Percentiles rank a stretch among this genome's conserved stretches.
phyloP scores from a whole-genome alignment of 257 asterid genomes.

The Ocimum tenuiflorum region DNA sequence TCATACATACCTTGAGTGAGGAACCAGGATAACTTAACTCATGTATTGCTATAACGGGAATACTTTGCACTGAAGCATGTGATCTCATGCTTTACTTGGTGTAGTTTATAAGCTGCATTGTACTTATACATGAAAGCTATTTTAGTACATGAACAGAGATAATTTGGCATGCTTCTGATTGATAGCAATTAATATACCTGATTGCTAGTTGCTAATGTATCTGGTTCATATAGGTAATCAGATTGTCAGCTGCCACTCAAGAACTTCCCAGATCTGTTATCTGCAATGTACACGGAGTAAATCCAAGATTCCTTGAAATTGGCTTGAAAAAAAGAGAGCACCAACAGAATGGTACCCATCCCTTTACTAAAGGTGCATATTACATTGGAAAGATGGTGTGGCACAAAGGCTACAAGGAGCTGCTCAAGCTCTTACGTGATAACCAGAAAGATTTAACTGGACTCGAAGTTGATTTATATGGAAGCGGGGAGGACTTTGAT shows the following conservation, averaged over 20 bases:
- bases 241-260: constrained; percentile 98
- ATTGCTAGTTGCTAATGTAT: constrained; percentile 21
- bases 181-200: constrained; percentile 5
- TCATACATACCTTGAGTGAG: not conserved
- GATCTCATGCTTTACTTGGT: constrained; percentile 3
- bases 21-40: not conserved
- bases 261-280: constrained; percentile 72
- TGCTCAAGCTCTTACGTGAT: constrained; percentile 62
- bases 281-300: constrained; percentile 56
- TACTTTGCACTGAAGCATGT: not conserved
- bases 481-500: constrained; percentile 87
- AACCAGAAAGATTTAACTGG: constrained; percentile 71
- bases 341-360: constrained; percentile 37
- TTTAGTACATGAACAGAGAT: not conserved
- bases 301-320: constrained; percentile 82
- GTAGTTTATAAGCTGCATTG: not conserved
- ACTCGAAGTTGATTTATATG: constrained; percentile 78
- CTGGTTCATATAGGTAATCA: constrained; percentile 56
- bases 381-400: constrained; percentile 95
- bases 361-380: constrained; percentile 80
- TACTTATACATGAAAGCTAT: not conserved
- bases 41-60: not conserved
- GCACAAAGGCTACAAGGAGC: constrained; percentile 95
- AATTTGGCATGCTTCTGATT: not conserved
- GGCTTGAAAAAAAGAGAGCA: constrained; percentile 69